Evolutionary conservation across 148 eudicot genomes (phyloP).

Genomic region (Persicaria maculosa): DNA sequence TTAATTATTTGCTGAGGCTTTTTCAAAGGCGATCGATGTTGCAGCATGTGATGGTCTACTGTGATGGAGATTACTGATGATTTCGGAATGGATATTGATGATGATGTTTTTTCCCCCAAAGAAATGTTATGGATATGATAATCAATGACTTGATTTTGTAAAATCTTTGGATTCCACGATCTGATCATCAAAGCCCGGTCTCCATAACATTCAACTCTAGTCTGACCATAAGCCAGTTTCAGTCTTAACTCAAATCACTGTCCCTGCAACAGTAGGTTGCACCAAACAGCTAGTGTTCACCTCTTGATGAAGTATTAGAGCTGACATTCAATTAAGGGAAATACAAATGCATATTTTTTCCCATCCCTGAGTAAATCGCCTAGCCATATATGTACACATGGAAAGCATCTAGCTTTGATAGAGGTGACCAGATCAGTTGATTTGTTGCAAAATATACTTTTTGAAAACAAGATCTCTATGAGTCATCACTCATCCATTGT

Average conservation of each 20-base stretch:
- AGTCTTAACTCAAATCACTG: neutral
- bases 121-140: neutral
- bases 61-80: neutral
- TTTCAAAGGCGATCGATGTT: neutral
- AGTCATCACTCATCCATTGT: neutral
- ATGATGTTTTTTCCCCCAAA: neutral
- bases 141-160: neutral
- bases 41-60: constrained; percentile 5
- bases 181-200: neutral
- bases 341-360: too few species aligned
- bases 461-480: neutral
- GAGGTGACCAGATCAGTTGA: neutral
- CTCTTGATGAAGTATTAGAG: neutral
- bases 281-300: neutral
- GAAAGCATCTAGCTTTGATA: too few species aligned
- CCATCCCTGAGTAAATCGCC: too few species aligned
- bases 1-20: neutral
- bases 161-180: neutral
- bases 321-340: too few species aligned
- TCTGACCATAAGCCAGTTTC: neutral
- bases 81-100: neutral
- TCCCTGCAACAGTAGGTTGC: neutral
- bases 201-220: neutral
- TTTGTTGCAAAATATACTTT: neutral
- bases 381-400: too few species aligned